These are phyloP conservation scores for Sporopachydermia cereana DNA, from an alignment of 1,139 yeast genomes.

Conservation along the genomic window DNA sequence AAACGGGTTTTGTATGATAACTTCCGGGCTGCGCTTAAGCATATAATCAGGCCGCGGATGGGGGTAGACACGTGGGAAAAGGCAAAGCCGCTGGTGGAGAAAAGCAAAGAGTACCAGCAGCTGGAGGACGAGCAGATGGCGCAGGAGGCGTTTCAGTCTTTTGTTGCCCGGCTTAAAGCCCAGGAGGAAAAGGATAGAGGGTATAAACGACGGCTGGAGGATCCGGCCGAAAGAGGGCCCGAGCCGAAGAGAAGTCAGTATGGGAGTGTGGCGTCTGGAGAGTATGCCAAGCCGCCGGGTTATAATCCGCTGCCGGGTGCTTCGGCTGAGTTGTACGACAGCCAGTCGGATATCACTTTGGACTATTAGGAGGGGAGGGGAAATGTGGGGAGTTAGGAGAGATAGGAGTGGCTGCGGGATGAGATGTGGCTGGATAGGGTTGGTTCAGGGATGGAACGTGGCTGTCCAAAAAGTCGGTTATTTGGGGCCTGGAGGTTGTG, in stretches of 20 bases:
- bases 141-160: constrained; percentile 23
- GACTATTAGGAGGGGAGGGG: no score
- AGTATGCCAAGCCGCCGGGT: neutral
- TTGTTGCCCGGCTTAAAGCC: constrained; percentile 20
- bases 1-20: constrained; percentile 27
- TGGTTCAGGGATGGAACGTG: no score
- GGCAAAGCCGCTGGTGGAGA: constrained; percentile 21
- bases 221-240: neutral
- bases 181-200: constrained; percentile 13
- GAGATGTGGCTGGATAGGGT: no score
- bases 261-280: neutral
- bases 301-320: neutral
- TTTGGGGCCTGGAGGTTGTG: no score
- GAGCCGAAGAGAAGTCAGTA: neutral
- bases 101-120: constrained; percentile 25
- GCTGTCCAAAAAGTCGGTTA: no score
- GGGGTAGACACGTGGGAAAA: constrained; percentile 27
- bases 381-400: no score
- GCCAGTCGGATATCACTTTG: neutral
- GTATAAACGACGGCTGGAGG: constrained; percentile 9
- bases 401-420: no score
- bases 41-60: constrained; percentile 22
- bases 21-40: constrained; percentile 25
- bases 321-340: neutral
- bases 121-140: constrained; percentile 25